Evolutionary conservation across 2,329 filamentous ascomycete species (phyloP).

Genomic region (Epichloe gansuensis): DNA sequence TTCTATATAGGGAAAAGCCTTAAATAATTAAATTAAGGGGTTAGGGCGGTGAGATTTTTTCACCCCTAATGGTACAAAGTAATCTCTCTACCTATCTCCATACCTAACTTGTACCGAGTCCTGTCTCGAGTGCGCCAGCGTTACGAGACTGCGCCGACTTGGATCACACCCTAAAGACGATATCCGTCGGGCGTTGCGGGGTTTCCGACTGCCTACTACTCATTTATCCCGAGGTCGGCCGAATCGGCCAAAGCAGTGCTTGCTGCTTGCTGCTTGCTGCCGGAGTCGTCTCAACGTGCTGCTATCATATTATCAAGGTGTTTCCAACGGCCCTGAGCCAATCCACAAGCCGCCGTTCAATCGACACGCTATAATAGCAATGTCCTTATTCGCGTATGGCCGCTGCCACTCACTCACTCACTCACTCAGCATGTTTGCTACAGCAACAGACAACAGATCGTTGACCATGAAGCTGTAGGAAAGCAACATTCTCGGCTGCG

Average conservation of each 20-base stretch:
- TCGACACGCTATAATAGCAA: conserved; percentile 11
- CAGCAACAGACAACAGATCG: neutral
- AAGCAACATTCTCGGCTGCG: conserved; percentile 41
- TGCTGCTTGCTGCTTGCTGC: neutral
- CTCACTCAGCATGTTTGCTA: neutral
- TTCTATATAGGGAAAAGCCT: too few relatives aligned
- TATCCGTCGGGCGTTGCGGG: neutral
- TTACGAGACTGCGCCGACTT: too few relatives aligned
- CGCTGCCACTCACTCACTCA: neutral
- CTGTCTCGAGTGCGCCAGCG: too few relatives aligned
- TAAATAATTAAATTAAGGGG: too few relatives aligned
- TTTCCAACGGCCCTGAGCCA: neutral
- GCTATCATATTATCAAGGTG: neutral
- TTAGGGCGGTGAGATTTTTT: too few relatives aligned
- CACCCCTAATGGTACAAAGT: too few relatives aligned
- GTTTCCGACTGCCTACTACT: neutral
- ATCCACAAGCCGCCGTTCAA: neutral
- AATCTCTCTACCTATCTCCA: too few relatives aligned
- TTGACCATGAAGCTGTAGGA: conserved; percentile 23
- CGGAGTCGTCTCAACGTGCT: neutral
- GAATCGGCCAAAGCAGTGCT: conserved; percentile 1
- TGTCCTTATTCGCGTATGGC: conserved; percentile 38
- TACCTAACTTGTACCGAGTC: too few relatives aligned
- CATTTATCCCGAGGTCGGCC: conserved; percentile 7
- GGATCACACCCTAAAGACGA: too few relatives aligned